Percentiles rank a stretch among this genome's conserved stretches.
phyloP scores from a whole-genome alignment of 495 filamentous ascomycete species.

The Penicillium argentinense region DNA sequence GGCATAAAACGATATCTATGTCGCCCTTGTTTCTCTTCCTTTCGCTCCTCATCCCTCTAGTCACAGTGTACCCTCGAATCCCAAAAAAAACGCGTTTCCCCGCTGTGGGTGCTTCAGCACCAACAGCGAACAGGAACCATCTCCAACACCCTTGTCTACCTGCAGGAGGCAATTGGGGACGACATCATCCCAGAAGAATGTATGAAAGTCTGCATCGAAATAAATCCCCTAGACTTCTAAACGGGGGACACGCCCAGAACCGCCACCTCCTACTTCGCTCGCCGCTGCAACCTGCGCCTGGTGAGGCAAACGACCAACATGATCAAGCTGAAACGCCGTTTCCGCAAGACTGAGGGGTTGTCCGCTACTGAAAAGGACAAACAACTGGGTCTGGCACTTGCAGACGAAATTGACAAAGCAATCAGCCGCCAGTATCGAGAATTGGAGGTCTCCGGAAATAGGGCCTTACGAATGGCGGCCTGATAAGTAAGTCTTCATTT shows the following conservation, averaged over 20 bases:
- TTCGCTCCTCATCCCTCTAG: too few relatives aligned
- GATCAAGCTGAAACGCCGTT: not conserved
- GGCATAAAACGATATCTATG: too few relatives aligned
- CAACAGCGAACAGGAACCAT: not conserved
- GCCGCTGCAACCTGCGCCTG: not conserved
- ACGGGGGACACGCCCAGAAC: not conserved
- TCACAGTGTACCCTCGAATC: too few relatives aligned
- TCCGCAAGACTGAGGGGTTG: not conserved
- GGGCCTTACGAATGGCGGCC: not conserved
- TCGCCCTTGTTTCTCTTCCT: too few relatives aligned
- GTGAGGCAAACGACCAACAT: not conserved
- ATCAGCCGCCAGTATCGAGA: not conserved
- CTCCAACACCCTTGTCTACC: not conserved
- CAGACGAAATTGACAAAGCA: not conserved
- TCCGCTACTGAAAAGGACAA: not conserved
- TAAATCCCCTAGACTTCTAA: not conserved
- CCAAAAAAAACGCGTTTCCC: too few relatives aligned
- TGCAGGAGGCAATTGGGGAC: not conserved
- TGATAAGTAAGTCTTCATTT: not conserved
- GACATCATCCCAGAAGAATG: not conserved
- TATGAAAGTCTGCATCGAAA: not conserved
- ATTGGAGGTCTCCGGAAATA: not conserved
- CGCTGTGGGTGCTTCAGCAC: not conserved
- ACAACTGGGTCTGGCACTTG: not conserved
- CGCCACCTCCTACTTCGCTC: not conserved